These are phyloP conservation scores for Fraxinus floribunda DNA, from an alignment of 305 asterid genomes.

Conservation along the genomic window DNA sequence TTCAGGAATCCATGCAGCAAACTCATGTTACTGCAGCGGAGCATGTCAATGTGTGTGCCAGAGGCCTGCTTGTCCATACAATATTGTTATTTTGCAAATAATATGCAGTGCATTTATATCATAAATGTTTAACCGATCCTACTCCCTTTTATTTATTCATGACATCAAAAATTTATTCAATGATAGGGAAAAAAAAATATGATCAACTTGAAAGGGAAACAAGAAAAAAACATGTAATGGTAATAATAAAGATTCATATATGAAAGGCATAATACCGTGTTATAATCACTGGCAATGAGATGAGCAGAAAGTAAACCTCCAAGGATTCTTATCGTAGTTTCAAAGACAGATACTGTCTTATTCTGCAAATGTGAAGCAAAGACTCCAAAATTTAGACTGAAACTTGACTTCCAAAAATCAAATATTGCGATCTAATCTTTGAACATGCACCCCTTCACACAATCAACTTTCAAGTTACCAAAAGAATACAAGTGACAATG, in stretches of 20 bases:
- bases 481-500: neutral
- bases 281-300: slow-evolving; percentile 90
- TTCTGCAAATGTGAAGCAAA: slow-evolving; percentile 57
- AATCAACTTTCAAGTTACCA: neutral
- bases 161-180: neutral
- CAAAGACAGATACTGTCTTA: slow-evolving; percentile 93
- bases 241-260: neutral
- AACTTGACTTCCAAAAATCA: slow-evolving; percentile 10
- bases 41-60: slow-evolving; percentile 6
- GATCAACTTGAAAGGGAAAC: neutral
- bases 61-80: neutral
- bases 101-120: neutral
- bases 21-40: neutral
- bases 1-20: neutral
- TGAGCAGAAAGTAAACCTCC: slow-evolving; percentile 99
- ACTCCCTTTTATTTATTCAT: neutral
- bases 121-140: neutral
- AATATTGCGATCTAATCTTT: neutral
- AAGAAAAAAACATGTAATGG: neutral
- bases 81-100: neutral
- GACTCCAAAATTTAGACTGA: slow-evolving; percentile 16
- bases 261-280: slow-evolving; percentile 58
- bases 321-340: slow-evolving; percentile 90
- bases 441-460: neutral
- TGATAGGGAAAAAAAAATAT: neutral